Percentiles rank a stretch among this genome's conserved stretches.
Conservation (phyloP, 805 yeast genomes). For the Myxozyma monticola region DNA sequence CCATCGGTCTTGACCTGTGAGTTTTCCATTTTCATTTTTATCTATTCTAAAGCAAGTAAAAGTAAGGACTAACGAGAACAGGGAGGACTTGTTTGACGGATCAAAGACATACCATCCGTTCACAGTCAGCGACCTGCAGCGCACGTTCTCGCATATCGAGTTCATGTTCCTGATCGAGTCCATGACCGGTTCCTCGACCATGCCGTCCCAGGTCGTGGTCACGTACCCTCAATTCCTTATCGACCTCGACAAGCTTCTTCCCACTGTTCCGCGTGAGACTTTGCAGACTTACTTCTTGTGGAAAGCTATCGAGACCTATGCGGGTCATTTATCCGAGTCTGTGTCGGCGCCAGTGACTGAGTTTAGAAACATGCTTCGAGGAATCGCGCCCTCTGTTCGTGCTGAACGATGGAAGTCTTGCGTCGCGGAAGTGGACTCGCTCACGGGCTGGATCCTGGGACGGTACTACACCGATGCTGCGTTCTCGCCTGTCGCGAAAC, state of each 20-base stretch:
- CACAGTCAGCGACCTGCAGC: slow-evolving; percentile 20
- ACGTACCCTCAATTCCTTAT: slow-evolving; percentile 26
- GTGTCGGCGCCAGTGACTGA: slow-evolving; percentile 22
- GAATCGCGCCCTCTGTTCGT: slow-evolving; percentile 22
- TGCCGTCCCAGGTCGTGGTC: slow-evolving; percentile 22
- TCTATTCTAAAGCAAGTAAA: background rate
- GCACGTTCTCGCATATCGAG: slow-evolving; percentile 19
- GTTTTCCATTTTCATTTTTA: background rate
- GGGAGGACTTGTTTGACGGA: slow-evolving; percentile 29
- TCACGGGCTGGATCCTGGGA: slow-evolving; percentile 31
- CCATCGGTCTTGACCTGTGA: slow-evolving; percentile 24
- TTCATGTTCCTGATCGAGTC: slow-evolving; percentile 13
- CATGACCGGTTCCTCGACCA: slow-evolving; percentile 15
- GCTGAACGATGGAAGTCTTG: slow-evolving; percentile 31
- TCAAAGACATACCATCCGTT: slow-evolving; percentile 27
- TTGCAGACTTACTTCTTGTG: slow-evolving; percentile 30
- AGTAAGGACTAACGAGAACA: background rate
- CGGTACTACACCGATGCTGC: slow-evolving; percentile 26
- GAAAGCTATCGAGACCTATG: slow-evolving; percentile 28
- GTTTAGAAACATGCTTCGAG: slow-evolving; percentile 27
- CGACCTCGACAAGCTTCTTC: slow-evolving; percentile 20
- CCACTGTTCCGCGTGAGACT: slow-evolving; percentile 26
- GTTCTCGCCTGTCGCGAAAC: slow-evolving; percentile 29
- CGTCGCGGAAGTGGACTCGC: slow-evolving; percentile 28
- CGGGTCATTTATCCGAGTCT: slow-evolving; percentile 23